Evolutionary conservation across 2,329 filamentous ascomycete species (phyloP).

Genomic region (Fusarium humuli): DNA sequence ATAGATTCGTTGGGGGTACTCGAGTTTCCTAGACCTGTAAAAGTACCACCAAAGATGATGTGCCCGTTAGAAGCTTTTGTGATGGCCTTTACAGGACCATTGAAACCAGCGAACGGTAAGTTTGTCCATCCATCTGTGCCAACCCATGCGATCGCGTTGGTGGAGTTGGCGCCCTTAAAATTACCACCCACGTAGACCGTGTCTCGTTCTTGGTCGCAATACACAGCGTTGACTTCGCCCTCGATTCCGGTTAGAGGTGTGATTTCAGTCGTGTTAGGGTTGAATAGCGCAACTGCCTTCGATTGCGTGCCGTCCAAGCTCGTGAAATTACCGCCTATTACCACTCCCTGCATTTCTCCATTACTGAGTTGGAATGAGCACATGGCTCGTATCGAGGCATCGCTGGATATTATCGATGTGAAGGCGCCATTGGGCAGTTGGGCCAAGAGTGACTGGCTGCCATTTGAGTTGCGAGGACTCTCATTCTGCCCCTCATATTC

Average conservation of each 20-base stretch:
- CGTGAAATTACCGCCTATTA: constrained; percentile 96
- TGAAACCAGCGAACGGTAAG: constrained; percentile 92
- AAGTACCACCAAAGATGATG: constrained; percentile 91
- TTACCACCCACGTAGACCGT: constrained; percentile 93
- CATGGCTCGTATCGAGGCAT: constrained; percentile 89
- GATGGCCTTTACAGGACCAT: constrained; percentile 90
- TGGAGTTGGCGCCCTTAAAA: constrained; percentile 83
- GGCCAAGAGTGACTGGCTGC: constrained; percentile 82
- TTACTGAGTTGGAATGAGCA: constrained; percentile 78
- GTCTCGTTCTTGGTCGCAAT: constrained; percentile 81
- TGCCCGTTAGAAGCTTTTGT: constrained; percentile 82
- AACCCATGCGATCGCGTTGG: constrained; percentile 89
- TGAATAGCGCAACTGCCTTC: constrained; percentile 82
- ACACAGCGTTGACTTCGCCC: constrained; percentile 83
- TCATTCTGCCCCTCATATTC: constrained; percentile 84
- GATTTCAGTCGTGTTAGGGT: constrained; percentile 76
- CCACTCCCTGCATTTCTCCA: constrained; percentile 76
- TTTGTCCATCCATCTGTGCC: constrained; percentile 77
- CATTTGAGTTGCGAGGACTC: constrained; percentile 74
- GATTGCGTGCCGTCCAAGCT: constrained; percentile 82
- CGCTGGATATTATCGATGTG: constrained; percentile 77
- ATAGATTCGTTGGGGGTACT: constrained; percentile 74
- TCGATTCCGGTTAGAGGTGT: constrained; percentile 82
- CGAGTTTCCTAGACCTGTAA: constrained; percentile 87
- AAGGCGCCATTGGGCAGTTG: constrained; percentile 89